phyloP scores from a whole-genome alignment of 352 stramenopile species.

The Globisporangium yorkense region DNA sequence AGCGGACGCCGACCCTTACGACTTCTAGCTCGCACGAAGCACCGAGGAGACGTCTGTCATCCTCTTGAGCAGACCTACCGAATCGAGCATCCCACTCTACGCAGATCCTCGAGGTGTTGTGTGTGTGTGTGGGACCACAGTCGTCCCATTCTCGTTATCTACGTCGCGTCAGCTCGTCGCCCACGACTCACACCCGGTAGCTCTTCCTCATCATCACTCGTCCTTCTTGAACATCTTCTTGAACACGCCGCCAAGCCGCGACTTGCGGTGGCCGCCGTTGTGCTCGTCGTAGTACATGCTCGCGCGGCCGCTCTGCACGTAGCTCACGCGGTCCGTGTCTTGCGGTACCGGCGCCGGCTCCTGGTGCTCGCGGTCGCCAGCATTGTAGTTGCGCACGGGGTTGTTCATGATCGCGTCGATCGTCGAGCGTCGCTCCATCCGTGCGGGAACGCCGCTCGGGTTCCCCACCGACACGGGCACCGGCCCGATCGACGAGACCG shows the following conservation, averaged over 20 bases:
- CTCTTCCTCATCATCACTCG: conserved; percentile 13
- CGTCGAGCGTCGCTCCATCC: conserved; percentile 32
- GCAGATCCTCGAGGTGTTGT: too few relatives aligned
- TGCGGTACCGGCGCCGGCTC: conserved; percentile 11
- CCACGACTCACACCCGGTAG: too few relatives aligned
- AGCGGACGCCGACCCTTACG: neutral
- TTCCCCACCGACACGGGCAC: conserved; percentile 56
- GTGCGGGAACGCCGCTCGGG: conserved; percentile 11
- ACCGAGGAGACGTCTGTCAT: too few relatives aligned
- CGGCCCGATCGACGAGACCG: conserved; percentile 45
- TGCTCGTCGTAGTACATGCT: conserved; percentile 69
- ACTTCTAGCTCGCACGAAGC: neutral
- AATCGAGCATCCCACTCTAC: too few relatives aligned
- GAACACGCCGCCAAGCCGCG: conserved; percentile 79
- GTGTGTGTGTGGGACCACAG: too few relatives aligned
- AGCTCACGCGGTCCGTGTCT: conserved; percentile 17
- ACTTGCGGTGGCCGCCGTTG: conserved; percentile 46
- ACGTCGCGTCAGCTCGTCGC: too few relatives aligned
- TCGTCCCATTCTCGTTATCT: too few relatives aligned
- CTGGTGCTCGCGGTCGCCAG: conserved; percentile 2
- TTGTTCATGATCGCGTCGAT: conserved; percentile 54
- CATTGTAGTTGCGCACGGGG: conserved; percentile 15
- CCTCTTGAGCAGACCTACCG: too few relatives aligned
- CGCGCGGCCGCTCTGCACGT: conserved; percentile 19
- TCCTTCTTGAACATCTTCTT: conserved; percentile 91